Evolutionary conservation across 2,329 filamentous ascomycete species (phyloP), one percentile per base, ranked within the genome.

Genomic region (Epichloe coenophiala): DNA sequence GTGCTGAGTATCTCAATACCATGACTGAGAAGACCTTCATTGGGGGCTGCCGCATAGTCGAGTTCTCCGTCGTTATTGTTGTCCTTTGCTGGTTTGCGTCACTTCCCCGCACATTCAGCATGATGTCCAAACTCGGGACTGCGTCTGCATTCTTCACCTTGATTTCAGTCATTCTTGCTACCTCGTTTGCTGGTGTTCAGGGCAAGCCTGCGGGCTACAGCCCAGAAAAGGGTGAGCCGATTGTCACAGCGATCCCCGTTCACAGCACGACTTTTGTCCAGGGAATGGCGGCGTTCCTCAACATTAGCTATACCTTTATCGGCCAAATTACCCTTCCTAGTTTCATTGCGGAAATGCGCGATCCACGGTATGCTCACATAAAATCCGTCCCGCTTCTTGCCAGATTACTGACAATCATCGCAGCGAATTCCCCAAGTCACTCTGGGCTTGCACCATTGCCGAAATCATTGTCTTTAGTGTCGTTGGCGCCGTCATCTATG

Each of bases 291-390:
- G 90, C 90, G 0, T 95, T 95, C 68, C 76, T 96, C 65, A 96
- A 96, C 68, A 96, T 96, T 63, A 88, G 83, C 68, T 96, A 95
- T 65, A 95, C 90, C 0, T 95, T 96, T 63, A 95, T 96, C 58
- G 90, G 90, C 0, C 90, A 96, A 64, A 95, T 95, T 60, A 95
- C 90, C 0, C 75, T 96, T 13, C 90, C 90, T 1, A 91, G 86
- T 58, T 96, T 96, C 71, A 96, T 96, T 56, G 89, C 90, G 3
- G 90, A 96, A 67, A 96, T 96, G 90, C 86, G 72, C 51, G 74
- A 82, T 31, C 78, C 79, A 2, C 64, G 68, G 70, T 71, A 60
- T 46, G 65, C 40, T 8, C 37, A 15, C 15, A 1, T 7, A 4
- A 8, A 23, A 11, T 11, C 17, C n/a, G 17, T 31, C 17, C 23